Evolutionary conservation across 768 basidiomycete genomes (phyloP), one percentile per base, ranked within the genome.

Genomic region (Holtermannia corniformis): DNA sequence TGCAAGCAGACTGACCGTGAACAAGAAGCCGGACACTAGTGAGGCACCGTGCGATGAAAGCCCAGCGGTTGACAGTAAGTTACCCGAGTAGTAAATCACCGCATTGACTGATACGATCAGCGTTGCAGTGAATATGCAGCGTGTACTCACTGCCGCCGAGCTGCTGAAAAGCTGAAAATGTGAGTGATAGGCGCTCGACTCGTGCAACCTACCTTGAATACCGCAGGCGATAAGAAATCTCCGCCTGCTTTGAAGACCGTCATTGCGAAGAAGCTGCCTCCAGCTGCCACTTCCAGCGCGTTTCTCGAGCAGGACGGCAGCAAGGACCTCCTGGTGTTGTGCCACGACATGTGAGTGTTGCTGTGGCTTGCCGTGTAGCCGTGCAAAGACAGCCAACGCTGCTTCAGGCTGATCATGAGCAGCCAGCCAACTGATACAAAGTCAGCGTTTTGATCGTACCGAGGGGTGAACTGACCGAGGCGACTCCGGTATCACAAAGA

Each of bases 101-200:
- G 56, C 65, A 47, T 67, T 64, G 57, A 64, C n/a, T n/a, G n/a
- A n/a, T n/a, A n/a, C n/a, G n/a, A n/a, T n/a, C n/a, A n/a, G n/a
- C n/a, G n/a, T n/a, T n/a, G n/a, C n/a, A n/a, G n/a, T n/a, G n/a
- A n/a, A n/a, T n/a, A n/a, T n/a, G n/a, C n/a, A n/a, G n/a, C n/a
- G n/a, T n/a, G n/a, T n/a, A n/a, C n/a, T n/a, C n/a, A n/a, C n/a
- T 67, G 25, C 62, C 62, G 5, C 62, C 62, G 12, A 64, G 53
- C 54, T 64, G 62, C 45, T 67, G 65, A 51, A 59, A 61, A 50
- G 59, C n/a, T n/a, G n/a, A n/a, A n/a, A n/a, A n/a, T n/a, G n/a
- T n/a, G n/a, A n/a, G n/a, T n/a, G n/a, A n/a, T n/a, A n/a, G n/a
- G n/a, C n/a, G n/a, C n/a, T n/a, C n/a, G n/a, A n/a, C n/a, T n/a